phyloP scores from a whole-genome alignment of 148 eudicot genomes.

The Rhododendron kiyosumense region DNA sequence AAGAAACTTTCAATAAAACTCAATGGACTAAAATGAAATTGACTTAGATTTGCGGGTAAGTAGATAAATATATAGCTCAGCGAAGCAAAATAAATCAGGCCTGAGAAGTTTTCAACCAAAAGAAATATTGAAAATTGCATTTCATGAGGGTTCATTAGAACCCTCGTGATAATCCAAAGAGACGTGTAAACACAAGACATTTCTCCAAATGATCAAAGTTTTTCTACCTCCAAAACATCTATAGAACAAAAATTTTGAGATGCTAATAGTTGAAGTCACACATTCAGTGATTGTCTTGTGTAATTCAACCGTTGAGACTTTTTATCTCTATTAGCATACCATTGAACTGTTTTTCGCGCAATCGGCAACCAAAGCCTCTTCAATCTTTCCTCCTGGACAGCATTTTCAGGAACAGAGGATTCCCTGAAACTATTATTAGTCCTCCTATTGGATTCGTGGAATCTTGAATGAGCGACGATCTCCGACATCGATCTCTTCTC shows the following conservation, averaged over 20 bases:
- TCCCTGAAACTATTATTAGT: not conserved
- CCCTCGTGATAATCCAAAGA: too few species aligned
- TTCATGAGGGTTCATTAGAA: too few species aligned
- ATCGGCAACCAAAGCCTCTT: not conserved
- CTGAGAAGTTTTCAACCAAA: too few species aligned
- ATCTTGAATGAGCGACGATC: not conserved
- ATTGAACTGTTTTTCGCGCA: slow-evolving; percentile 18
- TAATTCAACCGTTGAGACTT: slow-evolving; percentile 2
- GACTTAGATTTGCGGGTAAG: too few species aligned
- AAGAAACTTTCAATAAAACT: too few species aligned
- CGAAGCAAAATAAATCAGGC: too few species aligned
- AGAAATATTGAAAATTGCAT: too few species aligned
- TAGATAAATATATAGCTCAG: too few species aligned
- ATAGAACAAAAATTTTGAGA: not conserved
- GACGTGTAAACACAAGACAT: not conserved
- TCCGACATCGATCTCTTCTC: not conserved
- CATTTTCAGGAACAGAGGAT: not conserved
- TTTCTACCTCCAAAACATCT: not conserved
- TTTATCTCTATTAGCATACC: slow-evolving; percentile 66
- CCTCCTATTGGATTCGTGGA: not conserved
- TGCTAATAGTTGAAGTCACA: slow-evolving; percentile 19
- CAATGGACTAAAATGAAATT: too few species aligned
- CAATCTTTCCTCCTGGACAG: not conserved
- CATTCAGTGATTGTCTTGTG: slow-evolving; percentile 26
- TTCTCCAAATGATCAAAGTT: not conserved